Evolutionary conservation across 2,329 filamentous ascomycete genomes (phyloP).

Genomic region (Fusarium euwallaceae): DNA sequence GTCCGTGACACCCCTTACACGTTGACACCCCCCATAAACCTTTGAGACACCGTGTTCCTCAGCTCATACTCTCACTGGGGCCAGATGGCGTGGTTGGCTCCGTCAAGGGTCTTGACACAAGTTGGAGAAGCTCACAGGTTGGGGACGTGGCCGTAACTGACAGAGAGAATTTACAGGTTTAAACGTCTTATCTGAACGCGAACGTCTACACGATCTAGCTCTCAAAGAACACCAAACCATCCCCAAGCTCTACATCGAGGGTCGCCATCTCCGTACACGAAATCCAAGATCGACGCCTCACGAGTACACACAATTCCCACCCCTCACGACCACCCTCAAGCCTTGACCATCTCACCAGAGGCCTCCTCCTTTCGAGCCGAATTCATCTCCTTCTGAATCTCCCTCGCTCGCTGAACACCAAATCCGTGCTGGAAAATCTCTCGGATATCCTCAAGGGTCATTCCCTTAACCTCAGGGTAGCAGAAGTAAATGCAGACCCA

Average conservation of each 20-base stretch:
- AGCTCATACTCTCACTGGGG: not conserved
- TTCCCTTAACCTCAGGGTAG: conserved; percentile 67
- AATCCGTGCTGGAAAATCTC: conserved; percentile 64
- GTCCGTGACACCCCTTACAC: not conserved
- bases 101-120: not conserved
- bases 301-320: not conserved
- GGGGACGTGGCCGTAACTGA: not conserved
- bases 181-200: conserved; percentile 7
- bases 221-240: not conserved
- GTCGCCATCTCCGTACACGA: not conserved
- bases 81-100: not conserved
- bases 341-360: conserved; percentile 18
- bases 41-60: not conserved
- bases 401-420: conserved; percentile 57
- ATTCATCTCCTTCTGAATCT: conserved; percentile 54
- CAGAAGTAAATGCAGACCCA: conserved; percentile 58
- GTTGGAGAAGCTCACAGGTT: not conserved
- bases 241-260: not conserved
- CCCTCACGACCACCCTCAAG: not conserved
- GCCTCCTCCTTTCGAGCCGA: conserved; percentile 3
- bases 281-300: not conserved
- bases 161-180: not conserved
- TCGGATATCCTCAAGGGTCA: conserved; percentile 67
- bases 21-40: not conserved
- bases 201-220: conserved; percentile 1